Evolutionary conservation across 495 filamentous ascomycete genomes (phyloP), one percentile per base, ranked within the genome.

Genomic region (Thermothielavioides terrestris): DNA sequence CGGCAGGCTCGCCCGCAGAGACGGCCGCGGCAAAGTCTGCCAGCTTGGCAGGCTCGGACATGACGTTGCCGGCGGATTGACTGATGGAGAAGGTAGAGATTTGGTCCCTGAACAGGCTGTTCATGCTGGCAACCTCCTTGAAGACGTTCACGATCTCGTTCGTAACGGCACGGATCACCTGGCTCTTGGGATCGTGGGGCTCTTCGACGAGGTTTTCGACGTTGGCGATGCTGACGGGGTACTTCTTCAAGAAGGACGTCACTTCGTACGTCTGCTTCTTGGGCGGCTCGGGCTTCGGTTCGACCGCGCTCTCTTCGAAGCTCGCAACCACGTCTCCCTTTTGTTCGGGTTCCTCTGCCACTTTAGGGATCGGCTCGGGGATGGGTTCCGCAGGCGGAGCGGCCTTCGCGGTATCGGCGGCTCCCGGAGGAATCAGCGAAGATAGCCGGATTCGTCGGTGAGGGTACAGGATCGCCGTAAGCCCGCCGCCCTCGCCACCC

Each of bases 61-160:
- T 88, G 41, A 99, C 83, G 62, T 97, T 97, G 26, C 91, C 90
- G 2, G 89, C 82, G 17, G 88, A 94, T 53, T 95, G 89, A 59
- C 87, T 90, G 68, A 94, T 92, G 18, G 90, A 91, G 65, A 97
- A 99, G 2, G 90, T 89, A 0, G 88, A 91, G 31, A 99, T 95
- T 61, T 99, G 92, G 59, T 99, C 94, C 17, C 90, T 80, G 74
- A 99, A 99, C n/a, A 97, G 75, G 38, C 81, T 84, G 67, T 97
- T 99, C 62, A 95, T 75, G 45, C 79, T 83, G 10, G 90, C 94
- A 44, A 99, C 87, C 60, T 97, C 89, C 65, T 95, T 95, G 77
- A 94, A 96, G 6, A 94, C 90, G 61, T 96, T 95, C 57, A 97
- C 88, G 50, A 97, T 97, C 64, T 99, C 94, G 63, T 87, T 92